Base-by-base conservation (phyloP, 225 moss, liverwort and hornwort species). In the Antitrichia curtipendula region DNA sequence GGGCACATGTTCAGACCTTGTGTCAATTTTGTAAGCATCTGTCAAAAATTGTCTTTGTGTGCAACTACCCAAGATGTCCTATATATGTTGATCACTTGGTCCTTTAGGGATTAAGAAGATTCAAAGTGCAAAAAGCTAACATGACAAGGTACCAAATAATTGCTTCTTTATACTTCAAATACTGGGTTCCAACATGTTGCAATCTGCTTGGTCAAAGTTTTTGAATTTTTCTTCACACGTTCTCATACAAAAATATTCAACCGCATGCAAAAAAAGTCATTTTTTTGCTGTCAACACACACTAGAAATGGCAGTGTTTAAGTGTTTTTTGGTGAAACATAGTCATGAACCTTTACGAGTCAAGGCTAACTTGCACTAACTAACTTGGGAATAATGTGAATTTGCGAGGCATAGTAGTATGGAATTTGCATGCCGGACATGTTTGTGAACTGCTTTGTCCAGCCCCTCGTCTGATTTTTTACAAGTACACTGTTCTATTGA, bases 31-130 rank as follows among this genome's bases (percentile, higher is more conserved):
- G 1, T 36, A 5, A 10, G 36, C 65, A 64, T 19, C 1, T n/a
- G n/a, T 45, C 10, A 3, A 6, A 36, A 19, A 64, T 36, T 36
- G 12, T 12, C n/a, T 36, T n/a, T 7, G 21, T 66, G 11, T 36
- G 0, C 3, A 65, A 64, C 19, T 19, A 36, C 11, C 20, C 3
- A 0, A 65, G 3, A 10, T 19, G 1, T n/a, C 4, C n/a, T 66
- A 11, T 2, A 1, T 21, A n/a, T 4, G 6, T 22, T 38, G 8
- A 13, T 8, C 8, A 69, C 24, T 14, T 40, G 2, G 3, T 41
- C 41, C 41, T 25, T 15, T 8, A 9, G 5, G 21, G 0, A 8
- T 40, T 1, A 3, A 45, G 29, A 47, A 2, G 72, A 41, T 28
- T 45, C 10, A 28, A 45, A 45, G 10, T 47, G 18, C 29, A 28